Evolutionary conservation across 1,139 yeast species (phyloP), one percentile per base, ranked within the genome.

Genomic region (Candida mesenterica): DNA sequence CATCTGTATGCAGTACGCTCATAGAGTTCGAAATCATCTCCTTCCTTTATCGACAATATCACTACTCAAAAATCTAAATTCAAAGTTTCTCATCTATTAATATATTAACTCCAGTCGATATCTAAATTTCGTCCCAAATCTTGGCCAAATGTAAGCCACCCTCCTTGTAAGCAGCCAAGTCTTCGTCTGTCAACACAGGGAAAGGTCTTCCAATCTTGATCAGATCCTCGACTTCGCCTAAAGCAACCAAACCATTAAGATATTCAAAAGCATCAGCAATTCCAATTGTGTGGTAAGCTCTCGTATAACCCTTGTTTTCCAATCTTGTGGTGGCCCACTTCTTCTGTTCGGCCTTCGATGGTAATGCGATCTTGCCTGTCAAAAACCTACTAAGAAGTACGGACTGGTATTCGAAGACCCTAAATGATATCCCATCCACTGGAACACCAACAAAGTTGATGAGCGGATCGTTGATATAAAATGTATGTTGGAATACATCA

Each of bases 381-480:
- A 67, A 42, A 38, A 49, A 67, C 23, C 68, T 44, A 34, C 69
- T 36, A 0, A 66, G 54, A 12, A 63, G 42, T 2, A 68, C 52
- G 3, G 74, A 68, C 44, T 68, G 75, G 38, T 52, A 67, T 42
- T 68, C 74, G 45, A 68, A 68, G 0, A 64, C 73, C 30, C 75
- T 38, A 38, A 61, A 38, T 2, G 67, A 60, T 5, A 63, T 48
- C 2, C 62, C 73, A 50, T 68, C 74, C 3, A 65, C 55, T 9
- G 74, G 74, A 2, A 67, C 61, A 8, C 75, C 75, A 20, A 69
- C 57, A 20, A 67, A 52, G 0, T 61, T 38, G 15, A 70, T 46
- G 24, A 58, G 52, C 2, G 74, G 75, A 33, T 68, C 72, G 22
- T 59, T 49, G 9, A 53, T 45, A 27, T 55, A 52, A 42, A 68